Percentiles rank a stretch among this genome's conserved stretches.
These are phyloP conservation scores for Mesostigma viride DNA, from an alignment of 139 green algal species.

Conservation along the genomic window DNA sequence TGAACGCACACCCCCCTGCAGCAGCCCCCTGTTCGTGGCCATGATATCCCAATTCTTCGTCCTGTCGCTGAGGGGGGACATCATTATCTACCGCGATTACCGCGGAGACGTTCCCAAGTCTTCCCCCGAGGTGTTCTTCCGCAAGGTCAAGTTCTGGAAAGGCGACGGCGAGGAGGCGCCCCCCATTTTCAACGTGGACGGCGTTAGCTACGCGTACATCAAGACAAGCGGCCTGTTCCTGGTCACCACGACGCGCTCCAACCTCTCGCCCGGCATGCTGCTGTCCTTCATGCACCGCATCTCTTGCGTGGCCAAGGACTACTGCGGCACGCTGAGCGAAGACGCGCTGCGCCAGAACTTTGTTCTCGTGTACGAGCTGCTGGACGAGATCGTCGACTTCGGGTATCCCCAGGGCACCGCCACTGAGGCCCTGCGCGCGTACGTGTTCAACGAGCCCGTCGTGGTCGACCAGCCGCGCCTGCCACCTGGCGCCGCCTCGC, in stretches of 20 bases:
- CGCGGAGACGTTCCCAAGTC: constrained; percentile 37
- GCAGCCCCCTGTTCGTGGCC: no score
- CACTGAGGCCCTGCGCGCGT: constrained; percentile 82
- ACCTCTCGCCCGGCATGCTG: constrained; percentile 74
- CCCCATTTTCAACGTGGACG: constrained; percentile 79
- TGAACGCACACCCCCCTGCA: no score
- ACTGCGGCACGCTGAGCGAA: constrained; percentile 76
- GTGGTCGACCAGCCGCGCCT: constrained; percentile 36
- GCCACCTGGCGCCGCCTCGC: neutral
- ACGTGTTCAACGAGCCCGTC: constrained; percentile 82
- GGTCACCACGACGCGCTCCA: constrained; percentile 76
- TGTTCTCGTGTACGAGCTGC: constrained; percentile 89
- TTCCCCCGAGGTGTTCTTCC: constrained; percentile 77
- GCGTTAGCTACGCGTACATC: constrained; percentile 86
- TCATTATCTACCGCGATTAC: constrained; percentile 78
- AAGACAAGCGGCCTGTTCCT: constrained; percentile 69
- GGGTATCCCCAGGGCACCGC: constrained; percentile 63
- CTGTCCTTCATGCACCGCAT: constrained; percentile 84
- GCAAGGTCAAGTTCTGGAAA: constrained; percentile 76
- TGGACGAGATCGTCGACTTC: constrained; percentile 70
- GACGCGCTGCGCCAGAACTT: constrained; percentile 92
- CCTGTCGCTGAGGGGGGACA: constrained; percentile 74
- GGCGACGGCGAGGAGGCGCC: constrained; percentile 56
- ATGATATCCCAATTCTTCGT: constrained; percentile 86
- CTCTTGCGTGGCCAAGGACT: constrained; percentile 80